Conservation (phyloP, 164 flowering plant genomes). For the Vitis rotundifolia region DNA sequence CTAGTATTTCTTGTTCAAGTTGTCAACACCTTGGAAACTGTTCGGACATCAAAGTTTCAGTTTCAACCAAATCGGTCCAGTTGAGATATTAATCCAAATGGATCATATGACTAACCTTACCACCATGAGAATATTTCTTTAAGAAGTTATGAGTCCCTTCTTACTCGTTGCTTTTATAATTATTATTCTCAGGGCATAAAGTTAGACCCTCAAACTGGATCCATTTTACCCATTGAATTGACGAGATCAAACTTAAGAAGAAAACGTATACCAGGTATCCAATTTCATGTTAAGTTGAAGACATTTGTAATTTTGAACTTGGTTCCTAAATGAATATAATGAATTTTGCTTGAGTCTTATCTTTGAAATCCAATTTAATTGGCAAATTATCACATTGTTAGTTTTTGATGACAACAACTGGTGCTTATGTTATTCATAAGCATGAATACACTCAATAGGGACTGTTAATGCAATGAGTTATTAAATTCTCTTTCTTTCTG, state of each 20-base stretch:
- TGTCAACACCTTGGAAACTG: no score
- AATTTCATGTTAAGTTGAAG: neutral
- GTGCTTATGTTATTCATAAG: conserved; percentile 71
- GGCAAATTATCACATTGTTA: neutral
- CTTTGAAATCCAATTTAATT: neutral
- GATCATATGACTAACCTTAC: no score
- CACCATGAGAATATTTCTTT: neutral
- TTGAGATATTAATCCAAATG: no score
- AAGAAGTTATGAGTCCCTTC: neutral
- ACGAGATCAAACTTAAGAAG: conserved; percentile 87
- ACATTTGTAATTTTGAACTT: neutral
- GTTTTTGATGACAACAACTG: conserved; percentile 48
- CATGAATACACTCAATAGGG: neutral
- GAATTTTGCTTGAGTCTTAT: neutral
- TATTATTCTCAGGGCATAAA: conserved; percentile 61
- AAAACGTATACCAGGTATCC: conserved; percentile 56
- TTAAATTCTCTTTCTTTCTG: no score
- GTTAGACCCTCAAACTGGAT: conserved; percentile 79
- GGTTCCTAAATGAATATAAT: neutral
- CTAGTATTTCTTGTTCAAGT: no score
- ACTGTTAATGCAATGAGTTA: neutral
- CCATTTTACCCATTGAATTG: conserved; percentile 71
- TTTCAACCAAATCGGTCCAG: no score
- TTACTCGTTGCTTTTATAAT: no score
- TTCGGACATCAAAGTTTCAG: no score